Percentiles rank a stretch among this genome's conserved stretches.
phyloP scores from a whole-genome alignment of 164 flowering plant species.

The Berberis thunbergii region DNA sequence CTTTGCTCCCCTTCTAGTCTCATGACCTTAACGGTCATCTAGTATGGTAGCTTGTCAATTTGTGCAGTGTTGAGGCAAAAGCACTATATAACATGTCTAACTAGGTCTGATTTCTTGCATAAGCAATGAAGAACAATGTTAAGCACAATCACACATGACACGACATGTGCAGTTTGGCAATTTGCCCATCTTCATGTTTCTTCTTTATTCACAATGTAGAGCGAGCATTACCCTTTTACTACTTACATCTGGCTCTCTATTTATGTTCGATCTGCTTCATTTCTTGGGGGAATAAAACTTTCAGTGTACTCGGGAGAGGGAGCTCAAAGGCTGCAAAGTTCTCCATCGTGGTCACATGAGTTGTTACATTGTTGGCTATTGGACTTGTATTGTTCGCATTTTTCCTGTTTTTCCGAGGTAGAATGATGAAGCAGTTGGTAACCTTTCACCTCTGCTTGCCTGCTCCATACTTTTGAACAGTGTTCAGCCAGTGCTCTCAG shows the following conservation, averaged over 20 bases:
- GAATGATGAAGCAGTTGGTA: conserved; percentile 20
- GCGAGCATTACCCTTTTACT: background rate
- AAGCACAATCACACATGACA: too few species aligned
- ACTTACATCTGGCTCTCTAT: background rate
- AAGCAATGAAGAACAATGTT: too few species aligned
- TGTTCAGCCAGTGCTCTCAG: conserved; percentile 43
- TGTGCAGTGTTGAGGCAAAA: too few species aligned
- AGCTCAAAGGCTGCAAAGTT: conserved; percentile 38
- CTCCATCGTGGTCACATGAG: conserved; percentile 16
- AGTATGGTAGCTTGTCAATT: too few species aligned
- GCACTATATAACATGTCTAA: too few species aligned
- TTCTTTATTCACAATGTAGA: background rate
- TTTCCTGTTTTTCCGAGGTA: conserved; percentile 19
- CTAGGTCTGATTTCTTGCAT: too few species aligned
- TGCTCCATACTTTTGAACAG: conserved; percentile 38
- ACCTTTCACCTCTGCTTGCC: conserved; percentile 31
- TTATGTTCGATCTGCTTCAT: background rate
- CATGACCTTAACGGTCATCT: too few species aligned
- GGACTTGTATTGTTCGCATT: conserved; percentile 18
- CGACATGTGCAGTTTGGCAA: too few species aligned
- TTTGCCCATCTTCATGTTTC: too few species aligned
- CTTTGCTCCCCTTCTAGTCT: too few species aligned
- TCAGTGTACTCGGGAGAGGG: conserved; percentile 44
- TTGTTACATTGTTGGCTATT: conserved; percentile 14
- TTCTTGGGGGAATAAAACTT: background rate